phyloP scores from a whole-genome alignment of 2,329 filamentous ascomycete species.

The Zelopaecilomyces penicillatus region DNA sequence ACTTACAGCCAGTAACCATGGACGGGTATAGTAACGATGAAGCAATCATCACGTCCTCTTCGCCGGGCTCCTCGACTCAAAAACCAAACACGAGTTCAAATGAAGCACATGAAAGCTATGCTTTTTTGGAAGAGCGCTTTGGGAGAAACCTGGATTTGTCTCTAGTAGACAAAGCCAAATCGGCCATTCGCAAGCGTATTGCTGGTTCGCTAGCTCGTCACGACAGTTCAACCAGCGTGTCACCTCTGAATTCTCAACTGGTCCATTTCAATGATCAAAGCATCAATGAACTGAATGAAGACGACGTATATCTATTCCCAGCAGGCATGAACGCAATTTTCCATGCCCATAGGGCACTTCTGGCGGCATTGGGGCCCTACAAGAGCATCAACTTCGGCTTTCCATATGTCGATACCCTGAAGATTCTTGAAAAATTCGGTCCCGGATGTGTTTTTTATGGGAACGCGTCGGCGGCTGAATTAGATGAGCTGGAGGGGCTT shows the following conservation, averaged over 20 bases:
- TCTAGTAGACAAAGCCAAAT: constrained; percentile 71
- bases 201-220: constrained; percentile 74
- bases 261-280: constrained; percentile 41
- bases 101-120: constrained; percentile 56
- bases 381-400: constrained; percentile 94
- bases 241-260: constrained; percentile 12
- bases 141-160: constrained; percentile 80
- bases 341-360: constrained; percentile 68
- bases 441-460: constrained; percentile 86
- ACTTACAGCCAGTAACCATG: constrained; percentile 52
- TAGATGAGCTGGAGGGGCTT: constrained; percentile 73
- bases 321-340: constrained; percentile 95
- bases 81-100: constrained; percentile 14
- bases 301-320: constrained; percentile 83
- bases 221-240: constrained; percentile 38
- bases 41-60: too few species aligned
- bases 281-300: constrained; percentile 61
- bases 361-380: constrained; percentile 52
- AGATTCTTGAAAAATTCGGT: constrained; percentile 90
- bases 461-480: constrained; percentile 63
- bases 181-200: constrained; percentile 79
- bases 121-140: constrained; percentile 89
- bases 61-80: constrained; percentile 9
- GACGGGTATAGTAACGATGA: constrained; percentile 14
- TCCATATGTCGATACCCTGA: constrained; percentile 92